These are phyloP conservation scores for Beta vulgaris DNA, from an alignment of 148 eudicot species.

Conservation along the genomic window DNA sequence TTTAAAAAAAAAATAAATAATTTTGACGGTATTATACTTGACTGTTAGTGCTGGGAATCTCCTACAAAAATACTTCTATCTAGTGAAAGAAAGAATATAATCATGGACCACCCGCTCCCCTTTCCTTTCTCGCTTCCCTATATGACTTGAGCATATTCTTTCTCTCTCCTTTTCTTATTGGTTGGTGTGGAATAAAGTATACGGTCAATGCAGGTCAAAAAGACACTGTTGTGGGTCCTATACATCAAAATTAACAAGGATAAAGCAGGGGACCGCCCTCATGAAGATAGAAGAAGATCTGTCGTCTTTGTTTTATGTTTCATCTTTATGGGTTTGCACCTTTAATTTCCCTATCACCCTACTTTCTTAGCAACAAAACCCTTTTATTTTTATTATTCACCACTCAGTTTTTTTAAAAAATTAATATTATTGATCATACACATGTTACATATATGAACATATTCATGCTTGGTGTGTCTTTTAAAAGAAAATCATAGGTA, in stretches of 20 bases:
- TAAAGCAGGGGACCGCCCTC: not conserved
- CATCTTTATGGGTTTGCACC: too few relatives aligned
- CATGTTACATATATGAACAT: too few relatives aligned
- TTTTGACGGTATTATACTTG: not conserved
- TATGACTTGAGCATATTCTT: constrained; percentile 5
- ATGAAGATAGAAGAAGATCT: not conserved
- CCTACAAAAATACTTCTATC: not conserved
- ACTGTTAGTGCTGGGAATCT: constrained; percentile 1
- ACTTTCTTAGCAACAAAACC: not conserved
- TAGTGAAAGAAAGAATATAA: constrained; percentile 14
- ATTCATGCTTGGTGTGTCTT: too few relatives aligned
- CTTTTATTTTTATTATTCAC: too few relatives aligned
- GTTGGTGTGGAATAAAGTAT: constrained; percentile 15
- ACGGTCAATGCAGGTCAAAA: constrained; percentile 22
- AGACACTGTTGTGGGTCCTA: not conserved
- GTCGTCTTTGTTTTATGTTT: not conserved
- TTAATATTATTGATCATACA: too few relatives aligned
- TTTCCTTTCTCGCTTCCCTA: constrained; percentile 13
- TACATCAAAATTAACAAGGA: not conserved
- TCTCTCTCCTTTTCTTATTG: not conserved
- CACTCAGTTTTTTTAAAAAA: too few relatives aligned
- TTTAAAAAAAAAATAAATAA: not conserved
- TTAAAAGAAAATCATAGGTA: too few relatives aligned
- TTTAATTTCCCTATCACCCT: not conserved
- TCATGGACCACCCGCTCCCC: not conserved